Conservation (phyloP, 2,329 filamentous ascomycete genomes). For the Sordariomycetes sp. region DNA sequence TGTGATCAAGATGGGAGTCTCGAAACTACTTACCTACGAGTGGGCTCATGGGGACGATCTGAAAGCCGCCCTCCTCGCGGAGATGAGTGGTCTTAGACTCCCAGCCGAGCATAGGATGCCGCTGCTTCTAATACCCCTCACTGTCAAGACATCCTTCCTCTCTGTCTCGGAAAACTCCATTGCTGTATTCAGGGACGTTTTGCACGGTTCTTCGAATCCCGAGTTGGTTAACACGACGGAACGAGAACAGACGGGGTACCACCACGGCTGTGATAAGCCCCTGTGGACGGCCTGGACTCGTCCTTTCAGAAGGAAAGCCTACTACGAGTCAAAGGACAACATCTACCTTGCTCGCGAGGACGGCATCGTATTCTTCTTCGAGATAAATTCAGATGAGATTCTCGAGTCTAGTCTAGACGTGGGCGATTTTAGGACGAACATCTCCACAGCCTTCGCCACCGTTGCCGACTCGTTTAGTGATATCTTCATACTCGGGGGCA, state of each 20-base stretch:
- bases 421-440: conserved; percentile 41
- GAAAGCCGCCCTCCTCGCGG: conserved; percentile 28
- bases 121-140: conserved; percentile 61
- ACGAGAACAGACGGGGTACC: conserved; percentile 29
- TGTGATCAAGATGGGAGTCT: conserved; percentile 33
- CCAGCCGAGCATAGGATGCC: conserved; percentile 47
- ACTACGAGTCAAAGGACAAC: conserved; percentile 57
- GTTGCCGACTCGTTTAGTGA: conserved; percentile 60
- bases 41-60: conserved; percentile 46
- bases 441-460: conserved; percentile 73
- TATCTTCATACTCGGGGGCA: conserved; percentile 69
- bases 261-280: conserved; percentile 37
- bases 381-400: conserved; percentile 49
- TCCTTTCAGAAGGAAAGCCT: conserved; percentile 55
- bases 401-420: conserved; percentile 8
- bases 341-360: conserved; percentile 86
- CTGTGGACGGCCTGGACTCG: conserved; percentile 81
- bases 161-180: conserved; percentile 52
- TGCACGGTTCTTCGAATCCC: conserved; percentile 38
- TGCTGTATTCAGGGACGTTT: conserved; percentile 41
- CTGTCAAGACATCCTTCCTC: conserved; percentile 59
- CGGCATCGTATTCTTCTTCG: conserved; percentile 64
- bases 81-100: conserved; percentile 38
- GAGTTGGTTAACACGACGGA: conserved; percentile 29
- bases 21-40: conserved; percentile 46